Conservation (phyloP, 768 basidiomycete genomes). For the Mycena olivaceomarginata region DNA sequence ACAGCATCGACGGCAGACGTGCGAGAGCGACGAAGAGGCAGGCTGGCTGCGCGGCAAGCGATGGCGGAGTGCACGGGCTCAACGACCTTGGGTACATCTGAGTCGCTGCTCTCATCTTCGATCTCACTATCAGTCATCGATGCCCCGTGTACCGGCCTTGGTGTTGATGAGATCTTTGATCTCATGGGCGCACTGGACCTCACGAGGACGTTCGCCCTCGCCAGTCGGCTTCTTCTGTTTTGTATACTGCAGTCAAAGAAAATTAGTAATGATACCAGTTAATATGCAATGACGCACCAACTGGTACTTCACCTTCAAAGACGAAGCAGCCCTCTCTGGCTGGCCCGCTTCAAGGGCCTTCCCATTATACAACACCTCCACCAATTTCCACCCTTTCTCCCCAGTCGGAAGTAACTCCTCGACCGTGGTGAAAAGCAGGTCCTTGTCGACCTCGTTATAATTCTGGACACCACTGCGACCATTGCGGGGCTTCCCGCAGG, state of each 20-base stretch:
- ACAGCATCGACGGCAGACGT: neutral
- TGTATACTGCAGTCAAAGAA: neutral
- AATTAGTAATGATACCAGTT: too few species aligned
- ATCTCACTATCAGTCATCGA: neutral
- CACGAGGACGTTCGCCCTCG: neutral
- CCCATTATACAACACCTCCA: too few species aligned
- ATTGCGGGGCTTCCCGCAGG: too few species aligned
- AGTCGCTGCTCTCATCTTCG: neutral
- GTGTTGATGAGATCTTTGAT: slow-evolving; percentile 8
- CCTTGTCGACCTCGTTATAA: too few species aligned
- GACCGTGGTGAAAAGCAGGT: too few species aligned
- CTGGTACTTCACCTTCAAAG: too few species aligned
- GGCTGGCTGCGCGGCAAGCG: neutral
- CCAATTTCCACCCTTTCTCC: too few species aligned
- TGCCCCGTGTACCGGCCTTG: neutral
- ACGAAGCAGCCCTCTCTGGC: too few species aligned
- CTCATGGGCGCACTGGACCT: neutral
- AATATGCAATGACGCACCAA: too few species aligned
- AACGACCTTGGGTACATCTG: neutral
- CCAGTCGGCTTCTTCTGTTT: neutral
- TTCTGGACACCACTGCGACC: too few species aligned
- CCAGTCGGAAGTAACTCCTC: too few species aligned
- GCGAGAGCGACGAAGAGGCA: neutral
- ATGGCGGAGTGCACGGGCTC: neutral
- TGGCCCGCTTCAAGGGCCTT: too few species aligned